Evolutionary conservation across 2,329 filamentous ascomycete species (phyloP), one percentile per base, ranked within the genome.

Genomic region (Fusarium sororula): DNA sequence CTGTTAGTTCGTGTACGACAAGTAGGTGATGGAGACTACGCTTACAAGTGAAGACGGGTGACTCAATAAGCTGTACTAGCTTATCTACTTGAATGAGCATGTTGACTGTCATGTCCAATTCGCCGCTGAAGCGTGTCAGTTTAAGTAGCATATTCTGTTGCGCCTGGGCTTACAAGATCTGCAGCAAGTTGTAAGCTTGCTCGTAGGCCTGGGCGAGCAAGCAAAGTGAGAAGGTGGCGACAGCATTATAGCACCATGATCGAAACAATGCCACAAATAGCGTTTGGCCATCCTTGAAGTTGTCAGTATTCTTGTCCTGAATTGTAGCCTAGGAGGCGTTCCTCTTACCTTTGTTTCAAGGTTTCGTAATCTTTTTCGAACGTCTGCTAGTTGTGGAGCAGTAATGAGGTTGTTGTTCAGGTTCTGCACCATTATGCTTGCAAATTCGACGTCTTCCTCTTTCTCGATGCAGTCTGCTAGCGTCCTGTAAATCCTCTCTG

Each of bases 1-100:
- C 6, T 14, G 22, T 69, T 44, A 72, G 69, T 44, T 53, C 41
- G 8, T 18, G 13, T 30, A 32, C 24, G 22, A 14, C 38, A 26
- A 41, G n/a, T 6, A 8, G 13, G 8, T 37, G 15, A 13, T 3
- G 22, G 28, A 20, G 18, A n/a, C 12, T 35, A n/a, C 20, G 82
- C 91, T 84, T 83, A 97, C 94, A 99, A 53, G 96, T 99, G 80
- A 99, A 99, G 4, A 99, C 96, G 0, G 96, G 96, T 1, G 95
- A 98, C 82, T 99, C 96, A 44, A 99, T 91, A 22, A 99, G 88
- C 82, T 99, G 96, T 18, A 99, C 96, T 22, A 99, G 88, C 82
- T 99, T 99, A 83, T 99, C 96, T 76, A 99, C 98, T 81, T 99
- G 97, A 48, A 99, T 99, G 63, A 99, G 89, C 83, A 98, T 97